Percentiles rank a stretch among this genome's conserved stretches.
Conservation (phyloP, 1,284 basidiomycete genomes). For the Cronartium quercuum region DNA sequence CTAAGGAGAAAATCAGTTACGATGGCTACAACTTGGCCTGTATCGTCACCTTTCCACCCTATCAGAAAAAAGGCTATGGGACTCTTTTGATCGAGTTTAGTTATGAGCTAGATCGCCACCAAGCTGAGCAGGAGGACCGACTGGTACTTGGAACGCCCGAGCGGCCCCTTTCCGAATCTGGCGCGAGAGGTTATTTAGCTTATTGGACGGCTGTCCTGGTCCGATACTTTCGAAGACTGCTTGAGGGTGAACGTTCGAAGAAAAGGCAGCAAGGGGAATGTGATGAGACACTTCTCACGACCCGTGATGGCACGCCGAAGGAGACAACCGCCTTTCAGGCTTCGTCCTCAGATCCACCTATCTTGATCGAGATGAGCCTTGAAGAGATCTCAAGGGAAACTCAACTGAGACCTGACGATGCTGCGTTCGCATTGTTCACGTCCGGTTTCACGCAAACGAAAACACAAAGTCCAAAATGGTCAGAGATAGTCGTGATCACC, state of each 20-base stretch:
- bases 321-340: neutral
- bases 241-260: slow-evolving; percentile 39
- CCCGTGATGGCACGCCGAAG: slow-evolving; percentile 32
- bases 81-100: slow-evolving; percentile 98
- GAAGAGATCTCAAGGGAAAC: slow-evolving; percentile 66
- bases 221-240: slow-evolving; percentile 65
- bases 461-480: neutral
- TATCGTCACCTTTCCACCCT: slow-evolving; percentile 91
- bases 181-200: slow-evolving; percentile 79
- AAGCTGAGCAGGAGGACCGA: slow-evolving; percentile 44
- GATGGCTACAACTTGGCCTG: slow-evolving; percentile 97
- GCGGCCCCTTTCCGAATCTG: slow-evolving; percentile 86
- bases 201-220: slow-evolving; percentile 84
- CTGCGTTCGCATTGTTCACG: slow-evolving; percentile 73
- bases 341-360: slow-evolving; percentile 53
- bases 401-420: slow-evolving; percentile 74
- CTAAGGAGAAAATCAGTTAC: slow-evolving; percentile 87
- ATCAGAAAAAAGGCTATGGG: slow-evolving; percentile 81
- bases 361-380: slow-evolving; percentile 47
- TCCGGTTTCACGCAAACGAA: slow-evolving; percentile 18
- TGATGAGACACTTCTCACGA: slow-evolving; percentile 6
- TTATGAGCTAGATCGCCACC: slow-evolving; percentile 50
- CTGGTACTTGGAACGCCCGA: slow-evolving; percentile 84
- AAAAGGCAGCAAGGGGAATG: slow-evolving; percentile 35
- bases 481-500: slow-evolving; percentile 14